These are phyloP conservation scores for Fusarium nanum DNA, from an alignment of 2,329 filamentous ascomycete species.

Conservation along the genomic window DNA sequence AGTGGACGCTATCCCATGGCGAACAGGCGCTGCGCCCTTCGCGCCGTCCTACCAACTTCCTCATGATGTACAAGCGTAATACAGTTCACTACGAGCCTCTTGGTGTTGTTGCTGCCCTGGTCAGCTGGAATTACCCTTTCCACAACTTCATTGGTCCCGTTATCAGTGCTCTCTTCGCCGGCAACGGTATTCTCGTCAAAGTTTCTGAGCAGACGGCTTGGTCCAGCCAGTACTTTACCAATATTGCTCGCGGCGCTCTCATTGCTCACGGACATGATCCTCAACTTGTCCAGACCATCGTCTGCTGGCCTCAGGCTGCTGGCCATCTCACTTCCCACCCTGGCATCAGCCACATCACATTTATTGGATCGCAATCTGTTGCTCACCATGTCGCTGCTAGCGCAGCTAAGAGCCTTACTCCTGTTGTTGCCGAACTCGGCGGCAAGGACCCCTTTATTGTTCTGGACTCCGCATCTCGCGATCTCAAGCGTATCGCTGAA, in stretches of 20 bases:
- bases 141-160: constrained; percentile 94
- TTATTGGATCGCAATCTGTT: constrained; percentile 90
- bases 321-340: constrained; percentile 86
- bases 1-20: constrained; percentile 93
- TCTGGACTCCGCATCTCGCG: constrained; percentile 76
- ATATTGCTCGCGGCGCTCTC: constrained; percentile 82
- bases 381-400: constrained; percentile 89
- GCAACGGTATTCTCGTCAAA: constrained; percentile 93
- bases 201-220: constrained; percentile 95
- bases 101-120: constrained; percentile 90
- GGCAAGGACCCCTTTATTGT: constrained; percentile 95
- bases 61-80: constrained; percentile 97
- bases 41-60: constrained; percentile 83
- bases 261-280: constrained; percentile 84
- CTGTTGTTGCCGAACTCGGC: constrained; percentile 89
- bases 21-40: constrained; percentile 81
- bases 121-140: constrained; percentile 98
- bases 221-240: constrained; percentile 85
- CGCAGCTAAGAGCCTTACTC: constrained; percentile 86
- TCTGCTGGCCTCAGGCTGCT: constrained; percentile 89
- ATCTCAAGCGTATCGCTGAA: constrained; percentile 79
- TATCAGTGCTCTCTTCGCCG: constrained; percentile 89
- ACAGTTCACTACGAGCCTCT: constrained; percentile 91
- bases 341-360: constrained; percentile 88
- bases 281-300: constrained; percentile 83